phyloP scores from a whole-genome alignment of 441 rosid species.

The Populus hybrid region DNA sequence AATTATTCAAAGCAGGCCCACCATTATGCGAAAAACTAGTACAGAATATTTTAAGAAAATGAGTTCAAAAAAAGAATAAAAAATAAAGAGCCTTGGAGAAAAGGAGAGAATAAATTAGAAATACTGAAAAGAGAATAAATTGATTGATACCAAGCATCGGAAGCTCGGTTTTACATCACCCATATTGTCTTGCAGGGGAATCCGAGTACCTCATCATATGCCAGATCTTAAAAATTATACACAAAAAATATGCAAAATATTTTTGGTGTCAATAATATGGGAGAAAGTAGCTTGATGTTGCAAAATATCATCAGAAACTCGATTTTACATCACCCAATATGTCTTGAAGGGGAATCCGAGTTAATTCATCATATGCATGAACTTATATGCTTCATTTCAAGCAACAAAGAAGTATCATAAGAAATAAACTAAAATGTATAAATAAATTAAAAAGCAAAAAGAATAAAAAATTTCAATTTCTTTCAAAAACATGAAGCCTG shows the following conservation, averaged over 20 bases:
- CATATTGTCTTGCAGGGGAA: constrained; percentile 82
- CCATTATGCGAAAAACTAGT: neutral
- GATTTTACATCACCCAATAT: constrained; percentile 49
- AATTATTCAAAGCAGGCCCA: neutral
- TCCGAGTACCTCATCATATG: constrained; percentile 75
- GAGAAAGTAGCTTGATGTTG: neutral
- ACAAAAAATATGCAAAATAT: too few relatives aligned
- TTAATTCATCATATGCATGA: constrained; percentile 42
- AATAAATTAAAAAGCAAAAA: too few relatives aligned
- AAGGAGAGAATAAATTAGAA: too few relatives aligned
- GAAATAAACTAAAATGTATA: neutral
- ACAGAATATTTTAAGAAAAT: neutral
- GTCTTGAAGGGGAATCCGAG: constrained; percentile 78
- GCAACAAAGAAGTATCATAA: neutral
- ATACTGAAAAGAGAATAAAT: neutral
- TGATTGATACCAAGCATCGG: constrained; percentile 47
- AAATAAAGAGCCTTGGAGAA: neutral
- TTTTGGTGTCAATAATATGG: neutral
- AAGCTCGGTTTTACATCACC: constrained; percentile 74
- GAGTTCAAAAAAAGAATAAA: neutral
- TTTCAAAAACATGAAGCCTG: neutral
- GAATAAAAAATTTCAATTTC: neutral
- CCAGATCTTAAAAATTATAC: neutral
- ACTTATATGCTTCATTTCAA: neutral
- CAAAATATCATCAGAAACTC: constrained; percentile 49